Evolutionary conservation across 805 yeast genomes (phyloP).

Genomic region (Starmerella tilneyi): DNA sequence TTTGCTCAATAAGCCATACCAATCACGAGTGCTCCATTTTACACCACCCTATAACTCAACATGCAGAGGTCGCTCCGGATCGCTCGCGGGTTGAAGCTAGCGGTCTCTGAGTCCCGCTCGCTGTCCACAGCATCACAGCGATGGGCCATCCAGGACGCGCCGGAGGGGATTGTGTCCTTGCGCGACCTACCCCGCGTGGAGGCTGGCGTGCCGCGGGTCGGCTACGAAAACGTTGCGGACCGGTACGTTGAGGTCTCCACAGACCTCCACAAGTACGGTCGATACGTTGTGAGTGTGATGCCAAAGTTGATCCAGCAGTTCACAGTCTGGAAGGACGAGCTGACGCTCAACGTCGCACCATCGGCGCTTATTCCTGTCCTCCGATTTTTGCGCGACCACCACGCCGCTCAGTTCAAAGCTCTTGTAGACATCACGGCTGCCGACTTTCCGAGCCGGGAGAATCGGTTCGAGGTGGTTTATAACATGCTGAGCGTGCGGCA

Average conservation of each 20-base stretch:
- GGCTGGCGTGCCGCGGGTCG: constrained; percentile 30
- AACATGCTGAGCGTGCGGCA: constrained; percentile 69
- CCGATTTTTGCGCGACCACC: constrained; percentile 62
- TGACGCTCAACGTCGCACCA: constrained; percentile 66
- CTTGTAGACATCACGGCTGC: constrained; percentile 77
- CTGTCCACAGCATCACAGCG: constrained; percentile 9
- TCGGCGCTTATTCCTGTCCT: constrained; percentile 61
- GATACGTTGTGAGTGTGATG: constrained; percentile 62
- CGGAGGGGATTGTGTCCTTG: constrained; percentile 30
- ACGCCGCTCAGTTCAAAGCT: constrained; percentile 68
- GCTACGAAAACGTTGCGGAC: constrained; percentile 56
- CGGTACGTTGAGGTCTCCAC: constrained; percentile 54
- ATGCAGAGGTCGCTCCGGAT: constrained; percentile 15
- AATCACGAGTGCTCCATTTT: constrained; percentile 5
- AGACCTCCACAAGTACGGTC: constrained; percentile 72
- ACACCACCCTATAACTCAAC: background rate
- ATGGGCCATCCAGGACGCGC: constrained; percentile 22
- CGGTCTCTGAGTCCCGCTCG: constrained; percentile 1
- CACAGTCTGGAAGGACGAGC: constrained; percentile 84
- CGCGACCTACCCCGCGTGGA: constrained; percentile 28
- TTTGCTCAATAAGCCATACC: constrained; percentile 2
- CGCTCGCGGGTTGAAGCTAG: constrained; percentile 10
- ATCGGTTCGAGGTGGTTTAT: constrained; percentile 81
- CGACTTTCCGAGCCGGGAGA: constrained; percentile 72
- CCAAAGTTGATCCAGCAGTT: constrained; percentile 78